These are phyloP conservation scores for Colletotrichum musae DNA, from an alignment of 2,329 filamentous ascomycete species.

Conservation along the genomic window DNA sequence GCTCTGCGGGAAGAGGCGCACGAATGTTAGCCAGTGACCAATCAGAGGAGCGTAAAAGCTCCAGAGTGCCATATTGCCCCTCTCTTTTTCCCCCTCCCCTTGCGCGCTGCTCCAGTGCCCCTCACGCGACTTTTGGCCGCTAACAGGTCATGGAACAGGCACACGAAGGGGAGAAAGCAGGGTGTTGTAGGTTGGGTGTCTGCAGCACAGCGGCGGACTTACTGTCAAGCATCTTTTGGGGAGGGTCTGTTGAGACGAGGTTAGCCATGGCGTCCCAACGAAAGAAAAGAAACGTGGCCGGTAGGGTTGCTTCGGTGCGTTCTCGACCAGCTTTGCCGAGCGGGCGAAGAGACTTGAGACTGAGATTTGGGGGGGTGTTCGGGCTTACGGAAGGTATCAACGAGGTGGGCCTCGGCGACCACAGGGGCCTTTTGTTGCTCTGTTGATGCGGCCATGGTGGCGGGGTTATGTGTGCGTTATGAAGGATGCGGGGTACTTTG, in stretches of 20 bases:
- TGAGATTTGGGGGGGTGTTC: slow-evolving; percentile 34
- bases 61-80: slow-evolving; percentile 26
- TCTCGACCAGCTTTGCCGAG: background rate
- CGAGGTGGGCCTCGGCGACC: slow-evolving; percentile 82
- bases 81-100: slow-evolving; percentile 25
- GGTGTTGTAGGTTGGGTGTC: slow-evolving; percentile 13
- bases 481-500: slow-evolving; percentile 41
- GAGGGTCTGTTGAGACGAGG: slow-evolving; percentile 64
- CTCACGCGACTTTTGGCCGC: slow-evolving; percentile 39
- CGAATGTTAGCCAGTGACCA: slow-evolving; percentile 49
- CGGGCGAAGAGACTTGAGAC: too few species aligned
- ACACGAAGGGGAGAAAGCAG: background rate
- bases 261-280: slow-evolving; percentile 34
- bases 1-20: slow-evolving; percentile 65
- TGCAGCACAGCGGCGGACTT: slow-evolving; percentile 54
- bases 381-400: slow-evolving; percentile 79
- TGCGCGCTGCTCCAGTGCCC: slow-evolving; percentile 35
- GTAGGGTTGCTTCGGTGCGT: background rate
- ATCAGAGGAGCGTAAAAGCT: slow-evolving; percentile 28
- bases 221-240: slow-evolving; percentile 78
- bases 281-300: background rate
- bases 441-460: slow-evolving; percentile 61
- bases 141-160: slow-evolving; percentile 22
- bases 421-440: slow-evolving; percentile 66
- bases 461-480: slow-evolving; percentile 40